Evolutionary conservation across 192 early-diverging fungal species (phyloP), one percentile per base, ranked within the genome.

Genomic region (Coemansia sp.): DNA sequence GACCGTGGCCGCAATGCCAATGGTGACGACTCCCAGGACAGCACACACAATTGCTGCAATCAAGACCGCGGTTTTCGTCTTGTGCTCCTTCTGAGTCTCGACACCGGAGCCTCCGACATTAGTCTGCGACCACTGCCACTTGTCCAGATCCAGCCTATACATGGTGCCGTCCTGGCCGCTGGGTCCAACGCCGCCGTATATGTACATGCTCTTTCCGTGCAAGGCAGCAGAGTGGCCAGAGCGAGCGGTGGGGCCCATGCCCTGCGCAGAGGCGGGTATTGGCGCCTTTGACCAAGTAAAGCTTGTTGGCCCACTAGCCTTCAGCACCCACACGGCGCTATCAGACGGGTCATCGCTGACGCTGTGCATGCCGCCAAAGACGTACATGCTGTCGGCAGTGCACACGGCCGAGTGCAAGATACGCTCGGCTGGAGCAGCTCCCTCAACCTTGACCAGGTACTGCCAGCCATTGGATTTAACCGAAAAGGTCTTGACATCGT

Each of bases 391-490:
- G 59, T 90, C 79, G 23, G 86, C 61, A 9, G 86, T 46, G 65
- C 91, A 92, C 1, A 86, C 86, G 3, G 91, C 86, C 0, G 89
- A 83, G 37, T 90, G 91, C 55, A 87, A 56, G 16, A 85, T 72
- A 9, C 91, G 83, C 45, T 86, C 71, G 69, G 61, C 81, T 71
- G 51, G 89, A 21, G 82, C 82, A 46, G 72, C 73, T 33, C 71
- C 85, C 16, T 53, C 23, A 51, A 84, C 53, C 5, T 73, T 69
- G 42, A 78, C 58, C 46, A 78, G 40, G 33, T 85, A 76, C 67
- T 76, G 66, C 90, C 89, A 90, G 3, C 74, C 67, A 36, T 85
- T 83, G 33, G 71, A 72, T 14, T 59, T 71, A 1, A 85, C 59
- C 28, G 77, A 75, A 43, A 85, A 87, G 8, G 83, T 69, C 59